Conservation (phyloP, 169 alveolate genomes). For the Plasmodium vivax region DNA sequence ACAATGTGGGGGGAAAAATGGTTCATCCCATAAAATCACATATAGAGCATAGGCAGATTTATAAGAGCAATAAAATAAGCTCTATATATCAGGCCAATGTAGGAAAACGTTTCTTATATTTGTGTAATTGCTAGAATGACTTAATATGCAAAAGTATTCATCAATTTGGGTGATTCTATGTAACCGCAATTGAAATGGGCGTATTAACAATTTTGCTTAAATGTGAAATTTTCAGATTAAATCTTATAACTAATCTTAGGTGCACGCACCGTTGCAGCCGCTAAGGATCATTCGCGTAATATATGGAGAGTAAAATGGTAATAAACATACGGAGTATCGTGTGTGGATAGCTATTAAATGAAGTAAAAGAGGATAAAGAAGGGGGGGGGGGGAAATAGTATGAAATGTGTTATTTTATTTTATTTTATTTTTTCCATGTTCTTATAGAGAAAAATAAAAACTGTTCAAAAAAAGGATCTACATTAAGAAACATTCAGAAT, state of each 20-base stretch:
- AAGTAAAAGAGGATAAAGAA: not conserved
- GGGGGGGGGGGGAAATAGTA: not conserved
- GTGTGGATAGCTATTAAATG: not conserved
- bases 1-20: not conserved
- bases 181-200: not conserved
- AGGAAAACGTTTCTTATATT: not conserved
- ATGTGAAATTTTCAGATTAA: not conserved
- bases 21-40: not conserved
- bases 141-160: not conserved
- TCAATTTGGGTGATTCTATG: not conserved
- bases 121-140: not conserved
- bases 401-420: not conserved
- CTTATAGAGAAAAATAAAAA: not conserved
- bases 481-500: not conserved
- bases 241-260: not conserved
- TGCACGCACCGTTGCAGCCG: not conserved
- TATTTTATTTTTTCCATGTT: not conserved
- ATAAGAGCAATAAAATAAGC: not conserved
- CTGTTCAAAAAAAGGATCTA: not conserved
- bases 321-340: not conserved
- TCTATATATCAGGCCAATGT: not conserved
- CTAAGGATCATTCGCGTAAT: not conserved
- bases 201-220: not conserved
- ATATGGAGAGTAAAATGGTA: not conserved
- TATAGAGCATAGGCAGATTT: not conserved